Evolutionary conservation across 2,329 filamentous ascomycete genomes (phyloP), one percentile per base, ranked within the genome.

Genomic region (Lecanoromycetidae sp.): DNA sequence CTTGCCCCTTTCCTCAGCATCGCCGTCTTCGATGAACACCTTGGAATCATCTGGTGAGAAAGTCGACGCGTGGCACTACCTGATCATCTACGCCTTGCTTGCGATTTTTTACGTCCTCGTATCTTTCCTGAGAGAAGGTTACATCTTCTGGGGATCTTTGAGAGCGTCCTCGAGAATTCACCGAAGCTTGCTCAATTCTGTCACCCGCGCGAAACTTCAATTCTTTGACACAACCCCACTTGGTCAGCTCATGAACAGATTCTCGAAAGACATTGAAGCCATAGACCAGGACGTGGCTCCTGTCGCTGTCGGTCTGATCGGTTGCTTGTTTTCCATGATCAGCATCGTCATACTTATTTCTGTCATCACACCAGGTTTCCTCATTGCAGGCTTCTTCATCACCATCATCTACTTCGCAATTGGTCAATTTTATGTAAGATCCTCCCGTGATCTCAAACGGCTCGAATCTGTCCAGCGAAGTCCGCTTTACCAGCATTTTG

Each of bases 211-310:
- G 25, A 90, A 87, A 61, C 96, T 98, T 72, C 87, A 85, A 61
- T 98, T 98, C 69, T 98, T 98, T 59, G 91, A 98, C 60, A 84
- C 90, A 1, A 98, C 91, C 0, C 91, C 91, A 2, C 76, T 96
- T 0, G 91, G 91, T 10, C 90, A 95, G 65, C 74, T 98, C 58
- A 96, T 96, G 82, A 98, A 98, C 65, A 80, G 91, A 17, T 98
- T 98, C 68, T 96, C 90, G 62, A 96, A 96, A 65, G 91, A 98
- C 62, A 77, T 98, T 12, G 88, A 98, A 63, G 80, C 87, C 9
- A 75, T 98, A 17, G 91, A 98, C 56, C 91, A 98, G 62, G 91
- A 98, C 63, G 85, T 98, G 49, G 88, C 91, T 0, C 87, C 88
- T 2, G 80, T 93, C 33, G 90, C 91, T 19, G 88, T 96, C 56